phyloP scores from a whole-genome alignment of 768 basidiomycete genomes.

The Psilocybe sp. region DNA sequence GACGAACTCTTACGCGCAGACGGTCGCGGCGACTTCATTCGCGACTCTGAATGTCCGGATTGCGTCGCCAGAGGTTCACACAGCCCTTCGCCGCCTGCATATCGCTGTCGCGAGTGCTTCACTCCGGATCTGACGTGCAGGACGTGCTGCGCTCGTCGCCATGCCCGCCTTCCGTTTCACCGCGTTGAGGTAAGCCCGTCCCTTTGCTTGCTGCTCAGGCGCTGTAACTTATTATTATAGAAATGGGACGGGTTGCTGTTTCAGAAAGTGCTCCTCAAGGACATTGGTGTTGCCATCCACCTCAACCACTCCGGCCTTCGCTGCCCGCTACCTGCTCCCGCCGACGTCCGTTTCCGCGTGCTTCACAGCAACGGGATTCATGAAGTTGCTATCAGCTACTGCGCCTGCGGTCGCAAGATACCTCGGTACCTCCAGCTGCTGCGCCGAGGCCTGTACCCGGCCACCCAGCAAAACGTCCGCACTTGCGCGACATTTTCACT shows the following conservation, averaged over 20 bases:
- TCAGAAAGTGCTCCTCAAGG: not conserved
- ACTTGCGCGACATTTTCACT: conserved; percentile 3
- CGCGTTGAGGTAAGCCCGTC: not conserved
- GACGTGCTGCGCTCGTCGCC: conserved; percentile 6
- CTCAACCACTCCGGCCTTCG: not conserved
- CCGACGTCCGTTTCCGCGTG: not conserved
- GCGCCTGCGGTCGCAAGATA: not conserved
- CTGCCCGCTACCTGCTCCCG: not conserved
- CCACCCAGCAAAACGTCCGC: not conserved
- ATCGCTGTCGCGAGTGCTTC: conserved; percentile 8
- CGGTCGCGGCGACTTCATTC: conserved; percentile 3
- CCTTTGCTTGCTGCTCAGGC: not conserved
- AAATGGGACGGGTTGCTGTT: not conserved
- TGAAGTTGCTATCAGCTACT: conserved; percentile 1
- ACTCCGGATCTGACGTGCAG: conserved; percentile 7
- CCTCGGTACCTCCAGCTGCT: conserved; percentile 2
- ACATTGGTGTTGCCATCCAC: not conserved
- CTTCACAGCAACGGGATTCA: conserved; percentile 3
- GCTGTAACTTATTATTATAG: not conserved
- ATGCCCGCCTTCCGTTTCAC: conserved; percentile 2
- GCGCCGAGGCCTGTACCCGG: conserved; percentile 1
- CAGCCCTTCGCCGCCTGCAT: not conserved
- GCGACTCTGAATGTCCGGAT: conserved; percentile 1
- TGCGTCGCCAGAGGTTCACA: not conserved
- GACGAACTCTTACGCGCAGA: conserved; percentile 2